A percentile compares a stretch with the other conserved stretches of the same genome.
These are phyloP conservation scores for Speleostelium caveatum DNA, from an alignment of 78 protist genomes.

Conservation along the genomic window DNA sequence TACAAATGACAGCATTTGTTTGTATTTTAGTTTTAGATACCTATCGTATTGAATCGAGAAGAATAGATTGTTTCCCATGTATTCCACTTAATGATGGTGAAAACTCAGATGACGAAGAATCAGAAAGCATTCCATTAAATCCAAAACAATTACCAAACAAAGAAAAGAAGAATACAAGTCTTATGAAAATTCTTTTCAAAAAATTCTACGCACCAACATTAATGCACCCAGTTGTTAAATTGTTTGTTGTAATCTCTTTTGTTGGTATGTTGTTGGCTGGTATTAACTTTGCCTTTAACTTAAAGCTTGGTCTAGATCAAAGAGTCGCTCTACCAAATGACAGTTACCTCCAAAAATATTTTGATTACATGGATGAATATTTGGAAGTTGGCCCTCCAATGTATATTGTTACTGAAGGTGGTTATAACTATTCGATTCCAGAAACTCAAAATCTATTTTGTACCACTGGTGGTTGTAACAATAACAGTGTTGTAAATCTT, in stretches of 20 bases:
- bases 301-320: slow-evolving; percentile 81
- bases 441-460: slow-evolving; percentile 8
- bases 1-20: slow-evolving; percentile 82
- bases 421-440: neutral
- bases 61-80: slow-evolving; percentile 83
- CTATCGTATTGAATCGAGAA: slow-evolving; percentile 27
- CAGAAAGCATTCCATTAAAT: neutral
- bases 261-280: slow-evolving; percentile 7
- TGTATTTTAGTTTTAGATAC: slow-evolving; percentile 78
- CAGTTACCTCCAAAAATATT: slow-evolving; percentile 75
- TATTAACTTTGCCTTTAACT: neutral
- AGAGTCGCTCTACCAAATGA: slow-evolving; percentile 79
- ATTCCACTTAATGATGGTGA: slow-evolving; percentile 24
- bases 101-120: slow-evolving; percentile 35
- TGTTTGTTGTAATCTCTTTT: slow-evolving; percentile 5
- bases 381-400: slow-evolving; percentile 84
- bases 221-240: slow-evolving; percentile 16
- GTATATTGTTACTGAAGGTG: slow-evolving; percentile 74
- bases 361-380: slow-evolving; percentile 10
- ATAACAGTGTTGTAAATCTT: neutral
- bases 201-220: slow-evolving; percentile 57
- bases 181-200: slow-evolving; percentile 24
- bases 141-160: slow-evolving; percentile 1
- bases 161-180: slow-evolving; percentile 22
- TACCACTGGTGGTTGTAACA: slow-evolving; percentile 6